Evolutionary conservation across 148 eudicot genomes (phyloP), one percentile per base, ranked within the genome.

Genomic region (Dysphania ambrosioides): DNA sequence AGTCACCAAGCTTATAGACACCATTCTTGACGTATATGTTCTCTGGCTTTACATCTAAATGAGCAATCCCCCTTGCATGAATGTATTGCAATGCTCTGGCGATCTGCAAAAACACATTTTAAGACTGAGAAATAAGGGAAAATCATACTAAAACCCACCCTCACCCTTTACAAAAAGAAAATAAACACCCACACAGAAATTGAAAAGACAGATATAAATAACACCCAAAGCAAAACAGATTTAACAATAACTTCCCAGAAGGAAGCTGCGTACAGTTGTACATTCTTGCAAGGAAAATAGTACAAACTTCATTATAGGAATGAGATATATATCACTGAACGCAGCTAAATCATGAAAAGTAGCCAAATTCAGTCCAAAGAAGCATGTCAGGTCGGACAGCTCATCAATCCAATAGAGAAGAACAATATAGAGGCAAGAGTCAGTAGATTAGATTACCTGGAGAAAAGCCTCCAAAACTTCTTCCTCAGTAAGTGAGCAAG

Each of bases 41-140:
- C 78, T 91, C 98, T 8, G 98, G 97, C 81, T 94, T 94, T 40
- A 94, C 88, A 80, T 94, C 98, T 51, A 94, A 79, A 82, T 94
- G 98, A 71, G 96, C 96, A 77, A 91, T 80, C 70, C 98, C 98
- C 80, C 64, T 83, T 71, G 78, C 88, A 42, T 94, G 98, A 78
- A 94, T 86, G 76, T 80, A 88, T 77, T 90, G 86, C 81, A 94
- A 79, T 70, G 97, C 98, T 77, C 87, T 94, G 68, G 88, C 89
- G 44, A 91, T 85, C 98, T 93, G 86, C 81, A 73, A 67, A 72
- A 26, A 72, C 30, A 38, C 8, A 30, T 6, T 30, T 56, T 13
- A 31, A 41, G 36, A 38, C 19, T 38, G 38, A 18, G n/a, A 23
- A 0, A 29, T 0, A 49, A 69, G 49, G 15, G 32, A 30, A 24